Percentiles rank a stretch among this genome's conserved stretches.
These are phyloP conservation scores for Leccinum subrobustum DNA, from an alignment of 1,284 basidiomycete species.

Conservation along the genomic window DNA sequence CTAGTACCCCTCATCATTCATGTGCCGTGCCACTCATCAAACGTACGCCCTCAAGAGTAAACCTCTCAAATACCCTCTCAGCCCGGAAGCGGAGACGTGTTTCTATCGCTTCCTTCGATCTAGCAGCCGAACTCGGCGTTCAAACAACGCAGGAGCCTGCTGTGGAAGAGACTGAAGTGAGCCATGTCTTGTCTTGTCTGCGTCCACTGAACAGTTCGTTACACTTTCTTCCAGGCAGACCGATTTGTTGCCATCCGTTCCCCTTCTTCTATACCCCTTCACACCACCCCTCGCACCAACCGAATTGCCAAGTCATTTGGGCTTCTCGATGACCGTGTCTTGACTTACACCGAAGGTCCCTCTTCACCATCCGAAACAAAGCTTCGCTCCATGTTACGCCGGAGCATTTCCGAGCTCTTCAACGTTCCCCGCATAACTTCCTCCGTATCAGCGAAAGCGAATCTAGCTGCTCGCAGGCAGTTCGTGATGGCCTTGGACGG, in stretches of 20 bases:
- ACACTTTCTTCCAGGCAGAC: conserved; percentile 38
- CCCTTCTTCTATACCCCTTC: conserved; percentile 40
- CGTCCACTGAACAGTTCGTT: neutral
- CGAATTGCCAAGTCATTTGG: conserved; percentile 49
- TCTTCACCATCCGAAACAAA: conserved; percentile 29
- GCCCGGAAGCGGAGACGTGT: conserved; percentile 32
- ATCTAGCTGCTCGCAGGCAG: conserved; percentile 44
- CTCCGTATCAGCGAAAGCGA: conserved; percentile 41
- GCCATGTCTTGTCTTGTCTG: conserved; percentile 9
- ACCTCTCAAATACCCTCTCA: conserved; percentile 31
- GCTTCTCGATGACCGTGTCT: conserved; percentile 44
- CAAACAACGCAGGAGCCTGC: conserved; percentile 15
- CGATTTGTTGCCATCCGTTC: conserved; percentile 45
- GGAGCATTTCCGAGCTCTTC: conserved; percentile 42
- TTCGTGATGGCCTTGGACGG: conserved; percentile 51
- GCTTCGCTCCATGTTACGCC: conserved; percentile 37
- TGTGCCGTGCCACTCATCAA: conserved; percentile 32
- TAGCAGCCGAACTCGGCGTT: conserved; percentile 26
- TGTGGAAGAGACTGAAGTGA: conserved; percentile 33
- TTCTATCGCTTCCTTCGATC: conserved; percentile 33
- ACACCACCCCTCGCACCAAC: conserved; percentile 46
- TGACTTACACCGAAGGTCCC: conserved; percentile 38
- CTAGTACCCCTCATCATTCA: conserved; percentile 29
- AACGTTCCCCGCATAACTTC: conserved; percentile 32
- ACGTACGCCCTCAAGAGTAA: conserved; percentile 33